phyloP scores from a whole-genome alignment of 225 moss, liverwort and hornwort genomes.

The Sphagnum tenellum region DNA sequence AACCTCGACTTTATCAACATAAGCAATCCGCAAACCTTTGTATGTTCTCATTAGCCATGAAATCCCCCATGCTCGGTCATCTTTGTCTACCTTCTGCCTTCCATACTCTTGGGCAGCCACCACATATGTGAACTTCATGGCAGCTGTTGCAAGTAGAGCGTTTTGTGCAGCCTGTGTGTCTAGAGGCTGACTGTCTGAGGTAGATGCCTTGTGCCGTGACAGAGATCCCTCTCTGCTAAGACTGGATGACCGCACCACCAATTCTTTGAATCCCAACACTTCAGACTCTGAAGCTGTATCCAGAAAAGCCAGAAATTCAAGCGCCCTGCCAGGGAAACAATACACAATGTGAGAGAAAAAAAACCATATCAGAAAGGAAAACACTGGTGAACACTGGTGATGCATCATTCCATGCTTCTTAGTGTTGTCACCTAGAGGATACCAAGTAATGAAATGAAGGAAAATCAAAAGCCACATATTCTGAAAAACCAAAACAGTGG shows the following conservation, averaged over 20 bases:
- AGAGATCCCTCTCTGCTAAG: constrained; percentile 28
- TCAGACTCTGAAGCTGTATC: constrained; percentile 63
- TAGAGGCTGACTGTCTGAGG: constrained; percentile 11
- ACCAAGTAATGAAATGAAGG: no score
- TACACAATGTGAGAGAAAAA: not conserved
- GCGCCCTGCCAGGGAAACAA: constrained; percentile 47
- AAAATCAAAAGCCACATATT: no score
- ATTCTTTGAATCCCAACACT: constrained; percentile 57
- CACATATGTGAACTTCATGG: constrained; percentile 94
- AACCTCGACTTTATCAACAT: constrained; percentile 59
- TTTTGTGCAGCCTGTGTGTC: constrained; percentile 22
- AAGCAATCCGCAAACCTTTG: constrained; percentile 79
- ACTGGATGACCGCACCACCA: constrained; percentile 65
- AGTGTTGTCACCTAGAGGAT: no score
- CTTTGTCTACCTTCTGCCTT: constrained; percentile 40
- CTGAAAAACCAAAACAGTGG: no score
- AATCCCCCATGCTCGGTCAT: constrained; percentile 64
- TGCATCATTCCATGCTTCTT: no score
- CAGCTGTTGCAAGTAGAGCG: constrained; percentile 58
- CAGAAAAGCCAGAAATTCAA: constrained; percentile 77
- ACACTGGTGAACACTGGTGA: no score
- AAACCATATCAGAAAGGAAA: no score
- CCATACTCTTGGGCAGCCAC: constrained; percentile 95
- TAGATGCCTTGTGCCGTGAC: constrained; percentile 8
- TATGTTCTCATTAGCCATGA: constrained; percentile 66